A percentile compares a stretch with the other conserved stretches of the same genome.
Evolutionary conservation across 148 eudicot species (phyloP).

Genomic region (Fallopia convolvulus): DNA sequence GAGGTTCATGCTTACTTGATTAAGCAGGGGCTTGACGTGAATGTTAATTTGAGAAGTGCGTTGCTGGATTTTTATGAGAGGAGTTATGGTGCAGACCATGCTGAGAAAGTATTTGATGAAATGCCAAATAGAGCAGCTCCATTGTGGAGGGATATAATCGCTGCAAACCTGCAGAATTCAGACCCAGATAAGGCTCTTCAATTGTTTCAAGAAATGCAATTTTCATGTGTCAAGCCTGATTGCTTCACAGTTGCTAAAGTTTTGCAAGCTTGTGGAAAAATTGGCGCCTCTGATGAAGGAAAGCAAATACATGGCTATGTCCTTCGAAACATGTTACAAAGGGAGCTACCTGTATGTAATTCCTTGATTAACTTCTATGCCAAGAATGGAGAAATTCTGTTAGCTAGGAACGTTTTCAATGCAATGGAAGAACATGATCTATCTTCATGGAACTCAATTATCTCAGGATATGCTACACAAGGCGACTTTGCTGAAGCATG

Average conservation of each 20-base stretch:
- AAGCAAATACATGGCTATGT: slow-evolving; percentile 56
- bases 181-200: slow-evolving; percentile 27
- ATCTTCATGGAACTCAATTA: slow-evolving; percentile 58
- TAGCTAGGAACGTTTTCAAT: slow-evolving; percentile 48
- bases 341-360: slow-evolving; percentile 37
- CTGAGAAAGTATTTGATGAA: slow-evolving; percentile 35
- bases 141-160: slow-evolving; percentile 46
- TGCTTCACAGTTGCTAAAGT: slow-evolving; percentile 40
- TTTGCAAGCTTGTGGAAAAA: slow-evolving; percentile 48
- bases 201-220: slow-evolving; percentile 39
- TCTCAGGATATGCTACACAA: slow-evolving; percentile 41
- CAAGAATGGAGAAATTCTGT: slow-evolving; percentile 23
- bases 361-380: slow-evolving; percentile 47
- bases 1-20: slow-evolving; percentile 48
- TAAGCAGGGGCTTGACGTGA: slow-evolving; percentile 47
- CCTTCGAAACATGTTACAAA: slow-evolving; percentile 25
- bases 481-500: slow-evolving; percentile 41
- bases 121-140: slow-evolving; percentile 21
- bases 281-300: slow-evolving; percentile 37
- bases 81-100: slow-evolving; percentile 40
- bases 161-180: slow-evolving; percentile 32
- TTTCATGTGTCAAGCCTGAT: slow-evolving; percentile 36
- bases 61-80: slow-evolving; percentile 57
- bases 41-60: slow-evolving; percentile 45
- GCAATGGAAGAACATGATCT: slow-evolving; percentile 31